Evolutionary conservation across 345 rosid genomes (phyloP).

Genomic region (Eucalyptus virginea): DNA sequence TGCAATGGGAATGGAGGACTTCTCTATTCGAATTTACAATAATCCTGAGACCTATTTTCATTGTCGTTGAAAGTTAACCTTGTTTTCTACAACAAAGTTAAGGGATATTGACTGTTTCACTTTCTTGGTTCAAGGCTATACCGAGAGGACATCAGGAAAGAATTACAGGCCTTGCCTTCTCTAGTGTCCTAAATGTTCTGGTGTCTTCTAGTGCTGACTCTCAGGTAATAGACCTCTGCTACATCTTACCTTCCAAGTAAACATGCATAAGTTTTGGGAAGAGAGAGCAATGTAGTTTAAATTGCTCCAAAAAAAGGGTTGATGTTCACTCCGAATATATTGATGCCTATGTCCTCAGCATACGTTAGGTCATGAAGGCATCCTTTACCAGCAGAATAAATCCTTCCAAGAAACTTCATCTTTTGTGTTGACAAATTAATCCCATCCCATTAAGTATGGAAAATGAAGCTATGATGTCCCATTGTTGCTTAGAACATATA

Average conservation of each 20-base stretch:
- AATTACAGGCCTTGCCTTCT: too few relatives aligned
- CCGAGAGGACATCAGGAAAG: too few relatives aligned
- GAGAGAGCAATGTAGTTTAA: neutral
- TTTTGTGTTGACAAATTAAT: too few relatives aligned
- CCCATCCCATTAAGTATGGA: neutral
- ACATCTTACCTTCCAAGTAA: neutral
- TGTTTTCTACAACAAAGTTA: too few relatives aligned
- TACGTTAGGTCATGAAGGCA: neutral
- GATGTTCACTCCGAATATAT: neutral
- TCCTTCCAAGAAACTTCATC: neutral
- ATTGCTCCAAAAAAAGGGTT: neutral
- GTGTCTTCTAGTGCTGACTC: slow-evolving; percentile 71
- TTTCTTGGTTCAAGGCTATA: too few relatives aligned
- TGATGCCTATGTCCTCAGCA: neutral
- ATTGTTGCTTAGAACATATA: neutral
- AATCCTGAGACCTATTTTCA: too few relatives aligned
- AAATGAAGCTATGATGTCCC: neutral
- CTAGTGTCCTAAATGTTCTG: too few relatives aligned
- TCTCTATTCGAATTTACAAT: too few relatives aligned
- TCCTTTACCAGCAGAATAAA: neutral
- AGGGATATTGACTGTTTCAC: too few relatives aligned
- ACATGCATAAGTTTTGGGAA: neutral
- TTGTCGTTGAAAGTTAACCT: too few relatives aligned
- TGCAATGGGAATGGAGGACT: too few relatives aligned
- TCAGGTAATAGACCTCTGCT: slow-evolving; percentile 19